phyloP scores from a whole-genome alignment of 331 rosid species.

The Stylosanthes scabra region DNA sequence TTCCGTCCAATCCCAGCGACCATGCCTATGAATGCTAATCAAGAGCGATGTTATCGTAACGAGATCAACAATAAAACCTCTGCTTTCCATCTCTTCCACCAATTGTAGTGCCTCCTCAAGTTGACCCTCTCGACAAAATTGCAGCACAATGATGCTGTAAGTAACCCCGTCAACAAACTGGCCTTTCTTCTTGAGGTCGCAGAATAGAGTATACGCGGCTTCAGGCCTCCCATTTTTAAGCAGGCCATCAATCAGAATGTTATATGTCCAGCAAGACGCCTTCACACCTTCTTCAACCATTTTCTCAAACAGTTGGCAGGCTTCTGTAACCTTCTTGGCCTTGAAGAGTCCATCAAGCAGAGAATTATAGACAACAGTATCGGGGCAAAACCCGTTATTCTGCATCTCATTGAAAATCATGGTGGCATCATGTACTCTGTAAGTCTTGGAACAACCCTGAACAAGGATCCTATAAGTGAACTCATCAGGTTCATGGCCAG shows the following conservation, averaged over 20 bases:
- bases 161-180: conserved; percentile 80
- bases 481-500: conserved; percentile 71
- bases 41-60: conserved; percentile 73
- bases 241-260: conserved; percentile 78
- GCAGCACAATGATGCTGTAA: conserved; percentile 83
- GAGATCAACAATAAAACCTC: conserved; percentile 81
- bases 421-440: conserved; percentile 61
- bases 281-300: conserved; percentile 83
- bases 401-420: conserved; percentile 74
- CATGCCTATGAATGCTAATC: conserved; percentile 67
- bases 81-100: conserved; percentile 91
- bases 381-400: conserved; percentile 57
- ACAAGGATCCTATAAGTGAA: conserved; percentile 67
- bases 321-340: conserved; percentile 67
- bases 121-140: conserved; percentile 72
- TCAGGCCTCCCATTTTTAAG: conserved; percentile 85
- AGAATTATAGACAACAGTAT: conserved; percentile 72
- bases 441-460: conserved; percentile 75
- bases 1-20: conserved; percentile 82
- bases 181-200: conserved; percentile 88
- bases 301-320: conserved; percentile 83
- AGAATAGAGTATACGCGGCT: conserved; percentile 75
- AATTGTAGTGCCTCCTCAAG: conserved; percentile 70
- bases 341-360: conserved; percentile 75
- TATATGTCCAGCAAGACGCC: conserved; percentile 72